Evolutionary conservation across 2,329 filamentous ascomycete genomes (phyloP).

Genomic region (Dryadomyces quercus-mongolicae): DNA sequence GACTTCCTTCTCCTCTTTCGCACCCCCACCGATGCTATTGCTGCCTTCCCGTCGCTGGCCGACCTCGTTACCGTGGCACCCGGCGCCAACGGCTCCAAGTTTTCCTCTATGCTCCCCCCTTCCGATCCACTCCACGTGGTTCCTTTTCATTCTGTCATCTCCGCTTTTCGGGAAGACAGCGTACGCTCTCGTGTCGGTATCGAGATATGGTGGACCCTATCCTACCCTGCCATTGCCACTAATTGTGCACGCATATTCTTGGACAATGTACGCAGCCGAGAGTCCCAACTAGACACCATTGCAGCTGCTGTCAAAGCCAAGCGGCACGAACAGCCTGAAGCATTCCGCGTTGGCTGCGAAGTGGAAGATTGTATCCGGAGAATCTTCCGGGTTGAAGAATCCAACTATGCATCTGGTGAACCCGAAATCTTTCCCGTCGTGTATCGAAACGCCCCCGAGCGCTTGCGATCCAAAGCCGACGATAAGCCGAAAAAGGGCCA

Average conservation of each 20-base stretch:
- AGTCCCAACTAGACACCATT: conserved; percentile 35
- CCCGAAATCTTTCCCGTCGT: conserved; percentile 41
- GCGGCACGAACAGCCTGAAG: conserved; percentile 19
- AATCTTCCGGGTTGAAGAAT: conserved; percentile 33
- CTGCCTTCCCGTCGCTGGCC: conserved; percentile 29
- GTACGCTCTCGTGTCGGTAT: conserved; percentile 36
- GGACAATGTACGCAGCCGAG: conserved; percentile 32
- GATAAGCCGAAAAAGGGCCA: conserved; percentile 29
- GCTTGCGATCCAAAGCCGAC: conserved; percentile 19
- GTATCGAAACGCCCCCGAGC: conserved; percentile 28
- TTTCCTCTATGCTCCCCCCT: conserved; percentile 8
- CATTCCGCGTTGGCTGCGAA: conserved; percentile 30
- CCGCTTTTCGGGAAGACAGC: conserved; percentile 39
- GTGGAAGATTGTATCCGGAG: conserved; percentile 33
- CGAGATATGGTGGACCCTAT: conserved; percentile 44
- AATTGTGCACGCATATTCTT: conserved; percentile 38
- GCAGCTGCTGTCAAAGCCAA: conserved; percentile 24
- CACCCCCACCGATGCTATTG: conserved; percentile 31
- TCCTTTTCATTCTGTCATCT: conserved; percentile 37
- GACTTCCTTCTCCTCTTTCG: conserved; percentile 38
- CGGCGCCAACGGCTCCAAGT: conserved; percentile 8
- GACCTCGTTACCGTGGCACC: conserved; percentile 11
- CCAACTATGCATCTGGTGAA: conserved; percentile 19
- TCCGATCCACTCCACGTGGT: conserved; percentile 28
- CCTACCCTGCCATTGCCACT: conserved; percentile 30